Percentiles rank a stretch among this genome's conserved stretches.
These are phyloP conservation scores for Trifolium dubium DNA, from an alignment of 306 rosid genomes.

Conservation along the genomic window DNA sequence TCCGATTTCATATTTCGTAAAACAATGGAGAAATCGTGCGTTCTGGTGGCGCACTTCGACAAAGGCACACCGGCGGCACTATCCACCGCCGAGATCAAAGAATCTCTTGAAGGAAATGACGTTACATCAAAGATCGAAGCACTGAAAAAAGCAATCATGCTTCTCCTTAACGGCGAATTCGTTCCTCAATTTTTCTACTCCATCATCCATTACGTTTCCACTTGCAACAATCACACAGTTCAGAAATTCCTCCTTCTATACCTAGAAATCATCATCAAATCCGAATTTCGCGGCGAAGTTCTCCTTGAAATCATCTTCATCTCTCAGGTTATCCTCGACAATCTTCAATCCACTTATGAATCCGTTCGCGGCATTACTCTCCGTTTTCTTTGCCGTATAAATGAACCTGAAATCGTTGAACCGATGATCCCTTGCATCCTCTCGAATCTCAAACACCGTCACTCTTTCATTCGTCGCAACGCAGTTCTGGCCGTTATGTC, in stretches of 20 bases:
- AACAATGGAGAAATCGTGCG: too few species aligned
- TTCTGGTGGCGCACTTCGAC: background rate
- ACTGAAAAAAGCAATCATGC: constrained; percentile 81
- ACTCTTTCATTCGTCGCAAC: constrained; percentile 80
- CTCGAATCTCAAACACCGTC: constrained; percentile 79
- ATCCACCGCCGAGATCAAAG: background rate
- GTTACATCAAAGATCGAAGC: background rate
- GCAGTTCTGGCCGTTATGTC: constrained; percentile 91
- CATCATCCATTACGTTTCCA: constrained; percentile 80
- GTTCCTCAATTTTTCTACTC: constrained; percentile 90
- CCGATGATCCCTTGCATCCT: constrained; percentile 81
- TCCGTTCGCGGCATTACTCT: constrained; percentile 91
- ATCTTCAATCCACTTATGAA: constrained; percentile 85
- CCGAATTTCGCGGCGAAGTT: constrained; percentile 77
- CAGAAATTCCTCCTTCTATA: constrained; percentile 92
- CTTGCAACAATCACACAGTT: constrained; percentile 94
- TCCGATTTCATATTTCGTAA: too few species aligned
- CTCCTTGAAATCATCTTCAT: constrained; percentile 94
- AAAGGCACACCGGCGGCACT: background rate
- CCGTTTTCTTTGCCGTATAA: constrained; percentile 85
- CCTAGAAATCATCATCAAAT: constrained; percentile 84
- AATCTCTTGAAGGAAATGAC: background rate
- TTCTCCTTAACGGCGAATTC: constrained; percentile 82
- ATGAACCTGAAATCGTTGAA: constrained; percentile 81
- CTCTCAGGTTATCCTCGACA: constrained; percentile 85